Percentiles rank a stretch among this genome's conserved stretches.
phyloP scores from a whole-genome alignment of 495 filamentous ascomycete species.

The Clavariopsis aquatica region DNA sequence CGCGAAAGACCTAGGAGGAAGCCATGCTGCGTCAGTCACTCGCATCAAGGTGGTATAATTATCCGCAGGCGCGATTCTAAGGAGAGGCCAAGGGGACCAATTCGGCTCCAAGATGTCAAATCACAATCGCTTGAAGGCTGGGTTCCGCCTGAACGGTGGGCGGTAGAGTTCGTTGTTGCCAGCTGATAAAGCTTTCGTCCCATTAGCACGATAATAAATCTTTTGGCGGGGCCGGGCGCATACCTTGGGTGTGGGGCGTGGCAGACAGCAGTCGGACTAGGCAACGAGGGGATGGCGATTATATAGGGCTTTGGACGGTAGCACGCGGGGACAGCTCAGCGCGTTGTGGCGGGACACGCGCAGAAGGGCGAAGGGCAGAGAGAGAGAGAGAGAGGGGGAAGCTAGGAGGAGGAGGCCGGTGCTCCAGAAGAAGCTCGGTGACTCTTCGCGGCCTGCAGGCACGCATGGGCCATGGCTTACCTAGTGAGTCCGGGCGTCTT shows the following conservation, averaged over 20 bases:
- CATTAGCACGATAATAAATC: conserved; percentile 15
- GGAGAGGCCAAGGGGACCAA: background rate
- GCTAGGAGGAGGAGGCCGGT: conserved; percentile 17
- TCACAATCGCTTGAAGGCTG: no score
- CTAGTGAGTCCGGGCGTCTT: background rate
- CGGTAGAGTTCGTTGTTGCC: background rate
- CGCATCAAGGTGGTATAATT: no score
- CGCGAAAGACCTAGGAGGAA: conserved; percentile 14
- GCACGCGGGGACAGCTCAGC: background rate
- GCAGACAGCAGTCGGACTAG: background rate
- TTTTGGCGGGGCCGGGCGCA: conserved; percentile 22
- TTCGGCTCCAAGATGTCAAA: background rate
- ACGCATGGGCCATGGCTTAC: background rate
- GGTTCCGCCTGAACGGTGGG: no score
- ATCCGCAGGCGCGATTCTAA: background rate
- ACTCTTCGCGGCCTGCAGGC: conserved; percentile 27
- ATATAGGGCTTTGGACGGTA: conserved; percentile 7
- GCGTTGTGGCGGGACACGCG: background rate
- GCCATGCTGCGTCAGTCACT: conserved; percentile 19
- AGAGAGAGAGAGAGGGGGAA: conserved; percentile 4
- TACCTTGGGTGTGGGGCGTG: conserved; percentile 13
- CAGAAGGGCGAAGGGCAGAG: background rate
- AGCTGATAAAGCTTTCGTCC: background rate
- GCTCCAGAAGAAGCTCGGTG: conserved; percentile 17
- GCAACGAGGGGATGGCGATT: conserved; percentile 4